Conservation (phyloP, 2,329 filamentous ascomycete species). For the Trichoderma aggressivum region DNA sequence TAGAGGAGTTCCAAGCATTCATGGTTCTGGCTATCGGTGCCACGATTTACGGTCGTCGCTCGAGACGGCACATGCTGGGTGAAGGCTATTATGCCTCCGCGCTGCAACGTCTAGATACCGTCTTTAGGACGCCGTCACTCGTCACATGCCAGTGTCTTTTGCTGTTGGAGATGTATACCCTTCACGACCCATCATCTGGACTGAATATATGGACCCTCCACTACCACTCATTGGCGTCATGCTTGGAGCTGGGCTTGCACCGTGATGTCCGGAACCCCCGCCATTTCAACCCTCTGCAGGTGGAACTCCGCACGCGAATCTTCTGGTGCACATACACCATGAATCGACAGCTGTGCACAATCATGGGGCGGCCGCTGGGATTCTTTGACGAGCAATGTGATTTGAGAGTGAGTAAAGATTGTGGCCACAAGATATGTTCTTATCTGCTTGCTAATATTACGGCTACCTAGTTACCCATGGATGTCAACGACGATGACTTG, state of each 20-base stretch:
- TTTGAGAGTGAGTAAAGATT: slow-evolving; percentile 29
- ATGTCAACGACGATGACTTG: slow-evolving; percentile 16
- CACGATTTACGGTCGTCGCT: slow-evolving; percentile 37
- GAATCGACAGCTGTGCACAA: slow-evolving; percentile 50
- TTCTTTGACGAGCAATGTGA: slow-evolving; percentile 54
- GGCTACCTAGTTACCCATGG: background rate
- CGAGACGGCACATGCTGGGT: slow-evolving; percentile 3
- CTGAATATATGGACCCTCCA: slow-evolving; percentile 54
- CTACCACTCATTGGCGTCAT: slow-evolving; percentile 51
- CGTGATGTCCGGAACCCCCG: slow-evolving; percentile 43
- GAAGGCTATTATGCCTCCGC: slow-evolving; percentile 37
- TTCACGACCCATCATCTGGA: slow-evolving; percentile 47
- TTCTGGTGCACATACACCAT: slow-evolving; percentile 54
- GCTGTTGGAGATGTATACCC: slow-evolving; percentile 45
- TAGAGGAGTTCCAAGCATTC: slow-evolving; percentile 45
- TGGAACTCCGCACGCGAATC: slow-evolving; percentile 53
- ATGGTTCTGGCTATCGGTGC: slow-evolving; percentile 53
- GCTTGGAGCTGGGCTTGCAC: slow-evolving; percentile 51
- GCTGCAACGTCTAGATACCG: slow-evolving; percentile 42
- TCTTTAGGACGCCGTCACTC: slow-evolving; percentile 47
- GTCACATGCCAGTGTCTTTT: slow-evolving; percentile 48
- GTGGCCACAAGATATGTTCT: background rate
- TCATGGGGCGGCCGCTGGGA: slow-evolving; percentile 55
- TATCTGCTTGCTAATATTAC: slow-evolving; percentile 30
- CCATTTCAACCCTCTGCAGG: slow-evolving; percentile 45